Base-by-base conservation (phyloP, 345 rosid species). In the Melastoma malabathricum region DNA sequence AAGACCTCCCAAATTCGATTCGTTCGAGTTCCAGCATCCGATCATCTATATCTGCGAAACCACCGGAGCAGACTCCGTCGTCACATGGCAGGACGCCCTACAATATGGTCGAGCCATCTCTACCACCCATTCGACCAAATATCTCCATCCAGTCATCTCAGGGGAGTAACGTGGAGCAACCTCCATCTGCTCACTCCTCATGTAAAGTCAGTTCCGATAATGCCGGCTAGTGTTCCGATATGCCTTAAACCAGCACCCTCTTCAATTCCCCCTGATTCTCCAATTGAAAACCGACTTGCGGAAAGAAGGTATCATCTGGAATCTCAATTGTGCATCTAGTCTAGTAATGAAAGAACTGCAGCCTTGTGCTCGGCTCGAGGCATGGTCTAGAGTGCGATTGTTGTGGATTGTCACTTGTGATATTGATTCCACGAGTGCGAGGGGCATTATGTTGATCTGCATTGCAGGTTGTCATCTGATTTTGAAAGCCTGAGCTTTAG, bases 211-310 rank as follows among this genome's bases (percentile, higher is more conserved):
- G 69, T 67, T 48, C 68, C 79, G 27, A 45, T 73, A 41, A 63
- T 67, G 60, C 94, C 89, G 20, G 63, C 83, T 49, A 60, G 73
- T 10, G 74, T 73, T 27, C 67, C 86, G 19, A 66, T 68, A 55
- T 61, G 84, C 60, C 68, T 79, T 25, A 85, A 77, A 74, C 89
- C 82, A 15, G 46, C 64, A n/a, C 63, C 88, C 54, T 54, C 83
- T 58, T 54, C 50, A 7, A 44, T 61, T 58, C 56, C 68, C 49
- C 31, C 67, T 8, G 89, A 80, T 45, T 29, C 70, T 22, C 71
- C 73, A 19, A 50, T 50, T 39, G 74, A 73, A 46, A 58, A 60
- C 34, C 73, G 67, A 34, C 41, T 34, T 13, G 78, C 65, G 69
- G 86, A 73, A 18, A 71, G 68, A 70, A 83, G 95, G 95, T 82